Evolutionary conservation across 2,329 filamentous ascomycete genomes (phyloP), one percentile per base, ranked within the genome.

Genomic region (Ophiostoma populinum): DNA sequence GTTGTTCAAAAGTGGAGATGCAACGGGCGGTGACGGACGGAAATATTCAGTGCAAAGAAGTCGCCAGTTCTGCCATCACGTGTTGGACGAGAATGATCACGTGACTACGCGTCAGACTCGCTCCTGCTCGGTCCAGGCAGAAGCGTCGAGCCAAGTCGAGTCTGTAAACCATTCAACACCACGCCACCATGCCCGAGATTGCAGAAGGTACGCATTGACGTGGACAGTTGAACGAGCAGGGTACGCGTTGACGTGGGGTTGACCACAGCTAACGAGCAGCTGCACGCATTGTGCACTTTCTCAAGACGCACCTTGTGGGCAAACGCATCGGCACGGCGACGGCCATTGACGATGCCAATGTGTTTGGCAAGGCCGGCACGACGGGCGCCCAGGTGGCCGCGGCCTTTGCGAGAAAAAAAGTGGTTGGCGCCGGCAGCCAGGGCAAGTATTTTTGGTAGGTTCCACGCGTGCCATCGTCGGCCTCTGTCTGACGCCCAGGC

Each of bases 391-490:
- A 76, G 20, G 85, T 98, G 42, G 63, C 80, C 46, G 66, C 70
- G 36, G 74, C 78, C 1, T 62, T 94, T 49, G 65, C 65, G 4
- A 83, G 82, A 5, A 87, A 80, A 49, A 82, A 73, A 49, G 61
- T 62, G 38, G 40, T 70, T 7, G 64, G 62, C 36, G 80, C 80
- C 4, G 80, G 80, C 4, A 83, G 80, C 40, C 90, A 94, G 52
- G 90, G 90, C 8, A 98, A 95, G 66, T 95, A 95, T 51, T 95
- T 98, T 54, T 98, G 90, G 74, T 70, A 46, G 40, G 56, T 41
- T 7, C 12, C 10, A 21, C 18, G 8, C 11, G 22, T 9, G 12
- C 24, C 24, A 9, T 15, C 19, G 1, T 26, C n/a, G n/a, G n/a
- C n/a, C n/a, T n/a, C n/a, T 7, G n/a, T 18, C 20, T 24, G 22